Conservation (phyloP, 352 stramenopile genomes). For the Globisporangium radiosum region DNA sequence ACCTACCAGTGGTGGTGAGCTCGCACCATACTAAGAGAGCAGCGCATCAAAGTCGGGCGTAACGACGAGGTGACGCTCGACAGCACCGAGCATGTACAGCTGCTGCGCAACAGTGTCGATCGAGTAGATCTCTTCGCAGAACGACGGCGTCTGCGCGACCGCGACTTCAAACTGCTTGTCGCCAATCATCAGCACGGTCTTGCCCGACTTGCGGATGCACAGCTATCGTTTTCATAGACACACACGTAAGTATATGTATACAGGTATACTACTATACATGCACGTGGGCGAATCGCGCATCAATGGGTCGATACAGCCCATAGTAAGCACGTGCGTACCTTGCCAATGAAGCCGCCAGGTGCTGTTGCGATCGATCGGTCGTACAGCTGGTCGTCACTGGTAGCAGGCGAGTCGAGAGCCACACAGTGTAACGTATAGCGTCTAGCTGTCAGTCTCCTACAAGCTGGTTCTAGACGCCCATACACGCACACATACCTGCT, state of each 20-base stretch:
- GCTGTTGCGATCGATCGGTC: constrained; percentile 62
- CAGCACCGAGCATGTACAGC: constrained; percentile 61
- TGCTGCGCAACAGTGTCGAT: constrained; percentile 71
- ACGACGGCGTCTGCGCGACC: constrained; percentile 68
- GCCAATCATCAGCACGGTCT: constrained; percentile 78
- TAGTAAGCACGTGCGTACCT: constrained; percentile 28
- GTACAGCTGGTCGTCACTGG: constrained; percentile 53
- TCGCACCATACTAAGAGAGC: constrained; percentile 35
- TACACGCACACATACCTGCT: too few species aligned
- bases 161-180: constrained; percentile 85
- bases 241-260: neutral
- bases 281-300: too few species aligned
- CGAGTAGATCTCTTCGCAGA: constrained; percentile 79
- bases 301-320: too few species aligned
- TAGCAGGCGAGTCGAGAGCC: neutral
- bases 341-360: constrained; percentile 76
- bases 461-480: too few species aligned
- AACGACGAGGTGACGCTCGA: constrained; percentile 78
- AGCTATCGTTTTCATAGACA: constrained; percentile 23
- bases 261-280: neutral
- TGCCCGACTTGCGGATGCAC: constrained; percentile 79
- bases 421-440: constrained; percentile 4
- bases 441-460: neutral
- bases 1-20: too few species aligned
- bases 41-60: constrained; percentile 83